Conservation (phyloP, 75 land plant genomes). For the Picea glauca region DNA sequence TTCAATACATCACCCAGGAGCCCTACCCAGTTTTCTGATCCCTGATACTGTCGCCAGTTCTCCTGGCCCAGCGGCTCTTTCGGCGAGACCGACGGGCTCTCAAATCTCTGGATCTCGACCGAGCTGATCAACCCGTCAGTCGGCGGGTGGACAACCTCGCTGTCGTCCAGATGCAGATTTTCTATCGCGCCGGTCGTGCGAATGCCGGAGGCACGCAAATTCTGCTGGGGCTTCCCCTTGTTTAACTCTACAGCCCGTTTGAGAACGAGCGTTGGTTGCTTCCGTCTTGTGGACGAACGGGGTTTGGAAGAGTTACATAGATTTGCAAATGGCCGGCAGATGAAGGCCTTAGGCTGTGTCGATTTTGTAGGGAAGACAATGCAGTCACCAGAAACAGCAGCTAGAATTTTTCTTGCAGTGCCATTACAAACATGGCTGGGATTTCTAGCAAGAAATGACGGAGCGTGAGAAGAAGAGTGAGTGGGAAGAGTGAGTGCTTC, state of each 20-base stretch:
- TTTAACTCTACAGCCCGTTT: background rate
- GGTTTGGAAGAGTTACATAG: background rate
- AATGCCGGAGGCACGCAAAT: too few relatives aligned
- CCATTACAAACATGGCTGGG: too few relatives aligned
- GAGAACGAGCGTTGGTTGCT: background rate
- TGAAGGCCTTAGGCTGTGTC: too few relatives aligned
- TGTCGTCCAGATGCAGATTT: background rate
- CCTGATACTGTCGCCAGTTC: slow-evolving; percentile 68
- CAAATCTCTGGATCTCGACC: background rate
- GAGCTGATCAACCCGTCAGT: background rate
- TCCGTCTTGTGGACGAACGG: background rate
- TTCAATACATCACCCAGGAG: slow-evolving; percentile 61
- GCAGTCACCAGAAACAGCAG: too few relatives aligned
- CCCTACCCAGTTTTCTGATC: slow-evolving; percentile 65
- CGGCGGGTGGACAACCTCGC: background rate
- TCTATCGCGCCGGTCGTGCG: background rate
- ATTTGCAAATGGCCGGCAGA: background rate
- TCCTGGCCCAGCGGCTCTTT: background rate
- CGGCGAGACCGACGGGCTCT: background rate
- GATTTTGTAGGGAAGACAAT: too few relatives aligned
- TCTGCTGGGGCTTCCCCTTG: background rate
- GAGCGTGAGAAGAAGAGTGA: too few relatives aligned
- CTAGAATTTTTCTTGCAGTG: too few relatives aligned
- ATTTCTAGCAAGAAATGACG: too few relatives aligned
- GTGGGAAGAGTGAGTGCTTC: too few relatives aligned